Percentiles rank a stretch among this genome's conserved stretches.
Conservation (phyloP, 148 eudicot species). For the Gaultheria prostrata region DNA sequence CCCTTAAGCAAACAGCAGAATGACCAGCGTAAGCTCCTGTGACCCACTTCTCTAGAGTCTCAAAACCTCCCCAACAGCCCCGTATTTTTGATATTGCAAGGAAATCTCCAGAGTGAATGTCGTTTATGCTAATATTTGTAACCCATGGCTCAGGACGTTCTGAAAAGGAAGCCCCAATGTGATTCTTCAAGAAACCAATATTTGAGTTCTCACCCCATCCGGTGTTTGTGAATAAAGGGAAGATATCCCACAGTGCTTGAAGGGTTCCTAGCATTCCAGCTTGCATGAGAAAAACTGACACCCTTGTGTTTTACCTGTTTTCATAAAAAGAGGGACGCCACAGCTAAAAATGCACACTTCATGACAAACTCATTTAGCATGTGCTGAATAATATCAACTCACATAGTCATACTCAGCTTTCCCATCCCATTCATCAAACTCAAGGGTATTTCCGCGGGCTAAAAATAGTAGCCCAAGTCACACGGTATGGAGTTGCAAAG, state of each 20-base stretch:
- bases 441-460: slow-evolving; percentile 73
- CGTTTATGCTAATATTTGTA: slow-evolving; percentile 58
- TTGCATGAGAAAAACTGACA: slow-evolving; percentile 85
- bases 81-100: slow-evolving; percentile 86
- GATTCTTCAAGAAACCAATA: slow-evolving; percentile 68
- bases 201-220: slow-evolving; percentile 83
- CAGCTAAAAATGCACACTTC: slow-evolving; percentile 6
- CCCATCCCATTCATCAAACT: slow-evolving; percentile 70
- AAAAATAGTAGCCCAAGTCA: slow-evolving; percentile 79
- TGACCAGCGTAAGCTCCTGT: slow-evolving; percentile 91
- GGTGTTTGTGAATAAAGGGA: slow-evolving; percentile 74
- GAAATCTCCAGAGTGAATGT: slow-evolving; percentile 85
- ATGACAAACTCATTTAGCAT: neutral
- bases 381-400: slow-evolving; percentile 24
- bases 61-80: slow-evolving; percentile 90
- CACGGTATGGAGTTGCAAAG: slow-evolving; percentile 91
- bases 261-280: slow-evolving; percentile 89
- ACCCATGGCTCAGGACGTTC: slow-evolving; percentile 85
- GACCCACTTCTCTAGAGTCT: slow-evolving; percentile 93
- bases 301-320: slow-evolving; percentile 69
- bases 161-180: slow-evolving; percentile 74
- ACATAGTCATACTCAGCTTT: slow-evolving; percentile 85
- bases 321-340: neutral
- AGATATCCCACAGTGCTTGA: slow-evolving; percentile 76
- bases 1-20: slow-evolving; percentile 76